Evolutionary conservation across 805 yeast genomes (phyloP).

Genomic region (Kuraishia capsulata): DNA sequence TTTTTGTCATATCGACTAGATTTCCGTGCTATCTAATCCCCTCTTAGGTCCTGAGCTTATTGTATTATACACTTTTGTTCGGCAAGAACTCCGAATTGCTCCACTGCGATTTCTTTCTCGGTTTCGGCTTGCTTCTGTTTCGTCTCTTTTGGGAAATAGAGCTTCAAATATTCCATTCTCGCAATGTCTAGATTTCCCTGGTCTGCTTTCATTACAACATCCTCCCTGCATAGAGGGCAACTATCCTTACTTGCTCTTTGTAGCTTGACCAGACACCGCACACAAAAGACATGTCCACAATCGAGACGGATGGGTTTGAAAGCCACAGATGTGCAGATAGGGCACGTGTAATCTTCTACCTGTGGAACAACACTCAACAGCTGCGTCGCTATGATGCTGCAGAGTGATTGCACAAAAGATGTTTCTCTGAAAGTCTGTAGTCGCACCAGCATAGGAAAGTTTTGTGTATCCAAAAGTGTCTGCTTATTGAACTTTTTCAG

Average conservation of each 20-base stretch:
- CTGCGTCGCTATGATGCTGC: conserved; percentile 44
- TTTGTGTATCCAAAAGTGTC: conserved; percentile 43
- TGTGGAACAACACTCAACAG: conserved; percentile 58
- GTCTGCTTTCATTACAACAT: conserved; percentile 50
- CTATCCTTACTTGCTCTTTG: conserved; percentile 48
- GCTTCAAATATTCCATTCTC: conserved; percentile 41
- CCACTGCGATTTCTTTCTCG: conserved; percentile 35
- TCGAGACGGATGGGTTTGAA: conserved; percentile 59
- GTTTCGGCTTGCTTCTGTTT: conserved; percentile 52
- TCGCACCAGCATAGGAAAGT: conserved; percentile 35
- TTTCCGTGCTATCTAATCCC: too few species aligned
- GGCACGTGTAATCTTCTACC: conserved; percentile 68
- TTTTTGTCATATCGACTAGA: background rate
- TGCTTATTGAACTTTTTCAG: conserved; percentile 71
- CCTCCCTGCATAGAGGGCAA: conserved; percentile 61
- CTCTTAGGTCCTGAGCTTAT: too few species aligned
- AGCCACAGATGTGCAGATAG: conserved; percentile 62
- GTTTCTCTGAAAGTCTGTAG: conserved; percentile 34
- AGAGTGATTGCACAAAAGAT: conserved; percentile 44
- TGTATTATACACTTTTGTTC: conserved; percentile 1
- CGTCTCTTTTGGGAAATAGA: conserved; percentile 58
- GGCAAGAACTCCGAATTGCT: conserved; percentile 20
- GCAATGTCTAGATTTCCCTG: conserved; percentile 49
- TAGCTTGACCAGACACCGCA: conserved; percentile 60
- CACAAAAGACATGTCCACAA: conserved; percentile 66